Evolutionary conservation across 2,329 filamentous ascomycete genomes (phyloP), one percentile per base, ranked within the genome.

Genomic region (Lithohypha guttulata): DNA sequence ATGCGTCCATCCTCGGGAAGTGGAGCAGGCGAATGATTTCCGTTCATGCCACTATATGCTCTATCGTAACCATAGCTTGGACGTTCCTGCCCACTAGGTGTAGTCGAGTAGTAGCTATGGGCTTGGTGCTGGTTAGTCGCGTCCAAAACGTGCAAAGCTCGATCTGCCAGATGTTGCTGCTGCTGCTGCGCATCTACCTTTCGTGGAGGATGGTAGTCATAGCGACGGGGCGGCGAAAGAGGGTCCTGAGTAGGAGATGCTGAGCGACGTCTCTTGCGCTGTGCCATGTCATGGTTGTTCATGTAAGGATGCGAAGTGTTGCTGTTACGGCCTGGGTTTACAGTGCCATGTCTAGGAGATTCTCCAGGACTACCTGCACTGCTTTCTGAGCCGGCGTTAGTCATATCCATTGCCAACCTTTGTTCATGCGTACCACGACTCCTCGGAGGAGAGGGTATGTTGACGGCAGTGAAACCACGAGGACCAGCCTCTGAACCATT

Each of bases 1-100:
- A 73, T 52, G 44, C 44, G 14, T 27, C 10, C 29, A 26, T 27
- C 26, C n/a, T n/a, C n/a, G n/a, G n/a, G n/a, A n/a, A n/a, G n/a
- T n/a, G n/a, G n/a, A n/a, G n/a, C n/a, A 15, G 30, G 18, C 34
- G 22, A 23, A 18, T 41, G 31, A 8, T 19, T 26, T 13, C 42
- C 22, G 11, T 31, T 11, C 21, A 19, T 19, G 27, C 31, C 27
- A 35, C 35, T n/a, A 39, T 19, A 13, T 29, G 41, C 13, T 2
- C 30, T 23, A n/a, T 37, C 22, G 39, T 45, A 47, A 27, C 32
- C 27, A 41, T 51, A 46, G 4, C 36, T 41, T 31, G 42, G 39
- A 9, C 36, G 36, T 15, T 42, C 42, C 20, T 10, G 26, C 21
- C 28, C 21, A 15, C 17, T 36, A 14, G 35, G 35, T 14, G 19